phyloP scores from a whole-genome alignment of 441 rosid genomes.

The Capsella rubella region DNA sequence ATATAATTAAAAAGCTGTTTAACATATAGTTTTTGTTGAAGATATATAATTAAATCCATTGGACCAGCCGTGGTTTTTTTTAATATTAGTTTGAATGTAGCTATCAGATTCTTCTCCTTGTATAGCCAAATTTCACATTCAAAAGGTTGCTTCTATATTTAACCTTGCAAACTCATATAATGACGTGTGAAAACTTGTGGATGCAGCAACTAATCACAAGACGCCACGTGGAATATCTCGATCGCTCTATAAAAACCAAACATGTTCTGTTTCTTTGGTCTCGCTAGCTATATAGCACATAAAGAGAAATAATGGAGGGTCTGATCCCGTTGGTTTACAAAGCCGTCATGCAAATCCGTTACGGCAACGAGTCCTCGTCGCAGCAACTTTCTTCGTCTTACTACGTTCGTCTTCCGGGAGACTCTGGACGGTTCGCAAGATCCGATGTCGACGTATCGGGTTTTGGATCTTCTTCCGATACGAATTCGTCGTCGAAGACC shows the following conservation, averaged over 20 bases:
- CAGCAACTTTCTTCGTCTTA: slow-evolving; percentile 52
- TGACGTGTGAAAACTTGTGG: slow-evolving; percentile 42
- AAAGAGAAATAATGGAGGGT: slow-evolving; percentile 66
- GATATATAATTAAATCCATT: slow-evolving; percentile 31
- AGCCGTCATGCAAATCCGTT: slow-evolving; percentile 66
- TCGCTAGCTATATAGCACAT: neutral
- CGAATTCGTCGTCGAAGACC: slow-evolving; percentile 37
- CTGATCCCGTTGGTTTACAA: slow-evolving; percentile 78
- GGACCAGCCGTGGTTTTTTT: slow-evolving; percentile 37
- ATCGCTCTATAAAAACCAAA: slow-evolving; percentile 28
- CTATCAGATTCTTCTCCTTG: slow-evolving; percentile 53
- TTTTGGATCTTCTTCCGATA: slow-evolving; percentile 45
- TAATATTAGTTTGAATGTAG: slow-evolving; percentile 49
- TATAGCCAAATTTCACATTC: slow-evolving; percentile 54
- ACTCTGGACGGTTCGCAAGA: slow-evolving; percentile 65
- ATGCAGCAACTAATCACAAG: slow-evolving; percentile 31
- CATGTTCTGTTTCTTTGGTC: slow-evolving; percentile 18
- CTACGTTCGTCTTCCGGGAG: slow-evolving; percentile 83
- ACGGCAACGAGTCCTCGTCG: slow-evolving; percentile 47
- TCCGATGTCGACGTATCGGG: slow-evolving; percentile 45
- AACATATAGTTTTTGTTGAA: neutral
- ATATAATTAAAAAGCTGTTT: neutral
- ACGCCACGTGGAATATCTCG: slow-evolving; percentile 24
- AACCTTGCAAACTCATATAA: slow-evolving; percentile 28
- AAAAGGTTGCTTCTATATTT: slow-evolving; percentile 31